Evolutionary conservation across 2,329 filamentous ascomycete genomes (phyloP).

Genomic region (Cladobotryum protrusum): DNA sequence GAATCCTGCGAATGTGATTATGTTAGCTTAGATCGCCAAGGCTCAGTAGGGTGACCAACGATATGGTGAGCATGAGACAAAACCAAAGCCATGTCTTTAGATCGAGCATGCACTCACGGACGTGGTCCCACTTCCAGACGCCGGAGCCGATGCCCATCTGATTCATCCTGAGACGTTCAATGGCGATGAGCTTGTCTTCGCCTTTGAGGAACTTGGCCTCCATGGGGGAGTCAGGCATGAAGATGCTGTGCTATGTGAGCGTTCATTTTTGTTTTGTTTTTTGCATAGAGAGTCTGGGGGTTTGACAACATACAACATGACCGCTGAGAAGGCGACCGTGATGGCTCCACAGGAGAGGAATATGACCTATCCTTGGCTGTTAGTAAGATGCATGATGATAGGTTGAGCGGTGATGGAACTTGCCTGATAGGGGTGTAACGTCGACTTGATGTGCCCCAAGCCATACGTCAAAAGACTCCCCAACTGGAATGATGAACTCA

Average conservation of each 20-base stretch:
- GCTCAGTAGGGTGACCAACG: conserved; percentile 27
- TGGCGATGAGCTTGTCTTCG: conserved; percentile 51
- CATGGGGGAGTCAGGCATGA: conserved; percentile 60
- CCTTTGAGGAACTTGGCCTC: conserved; percentile 50
- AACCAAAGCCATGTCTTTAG: conserved; percentile 40
- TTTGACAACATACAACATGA: conserved; percentile 37
- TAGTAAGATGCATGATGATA: background rate
- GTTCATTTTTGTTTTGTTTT: too few relatives aligned
- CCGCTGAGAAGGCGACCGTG: conserved; percentile 39
- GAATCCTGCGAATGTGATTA: conserved; percentile 26
- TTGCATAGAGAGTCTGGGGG: background rate
- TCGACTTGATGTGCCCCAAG: conserved; percentile 24
- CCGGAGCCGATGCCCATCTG: conserved; percentile 37
- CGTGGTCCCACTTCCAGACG: conserved; percentile 37
- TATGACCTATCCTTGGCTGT: conserved; percentile 18
- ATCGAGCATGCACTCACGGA: conserved; percentile 32
- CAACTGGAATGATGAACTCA: conserved; percentile 11
- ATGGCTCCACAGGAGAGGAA: conserved; percentile 30
- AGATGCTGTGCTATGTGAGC: conserved; percentile 21
- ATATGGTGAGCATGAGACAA: conserved; percentile 44
- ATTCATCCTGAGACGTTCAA: conserved; percentile 50
- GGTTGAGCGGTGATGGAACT: background rate
- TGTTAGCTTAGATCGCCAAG: background rate
- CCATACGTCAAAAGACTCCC: conserved; percentile 27
- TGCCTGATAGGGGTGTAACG: conserved; percentile 34